Base-by-base conservation (phyloP, 2,329 filamentous ascomycete genomes). In the Pestalotiopsis fici region DNA sequence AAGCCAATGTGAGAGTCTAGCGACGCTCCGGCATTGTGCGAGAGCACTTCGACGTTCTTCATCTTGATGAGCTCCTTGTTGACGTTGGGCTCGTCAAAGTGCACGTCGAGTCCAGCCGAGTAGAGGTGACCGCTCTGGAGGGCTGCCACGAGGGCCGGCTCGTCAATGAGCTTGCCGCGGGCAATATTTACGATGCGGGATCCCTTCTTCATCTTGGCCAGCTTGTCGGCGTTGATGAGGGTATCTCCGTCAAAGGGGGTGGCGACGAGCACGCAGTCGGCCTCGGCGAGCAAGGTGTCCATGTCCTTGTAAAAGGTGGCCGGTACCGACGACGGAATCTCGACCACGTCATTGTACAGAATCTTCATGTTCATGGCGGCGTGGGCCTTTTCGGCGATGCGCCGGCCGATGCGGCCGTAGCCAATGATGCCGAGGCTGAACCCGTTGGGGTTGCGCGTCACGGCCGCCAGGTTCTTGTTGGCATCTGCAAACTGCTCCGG, bases 231-330 rank as follows among this genome's bases (percentile, higher is more conserved):
- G n/a, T 66, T 37, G 39, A 66, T 47, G 28, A 66, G 57, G 13
- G 64, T 66, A 11, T 47, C 57, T 13, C 57, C 55, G 67, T 86
- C 85, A 27, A 60, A 66, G 2, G 64, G 64, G 23, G 64, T 61
- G 12, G 64, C 64, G 37, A 66, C 23, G 15, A 66, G 39, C 35
- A 66, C 64, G 56, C 64, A 66, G 35, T 66, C 64, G 18, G 64
- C 64, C 27, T 60, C 64, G 31, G 64, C 64, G 15, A 66, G 39
- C 37, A 66, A 25, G 12, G 55, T 54, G 39, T 66, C 56, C 55
- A 66, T 47, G 37, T 50, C 25, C 39, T 61, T 59, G 56, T 61
- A 25, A 15, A 50, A 66, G 23, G 55, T 61, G n/a, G 64, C 64
- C 1, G 55, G 55, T 3, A 66, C 64, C 15, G 64, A 25, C 9